Conservation (phyloP, 2,329 filamentous ascomycete genomes). For the Botrytis deweyae region DNA sequence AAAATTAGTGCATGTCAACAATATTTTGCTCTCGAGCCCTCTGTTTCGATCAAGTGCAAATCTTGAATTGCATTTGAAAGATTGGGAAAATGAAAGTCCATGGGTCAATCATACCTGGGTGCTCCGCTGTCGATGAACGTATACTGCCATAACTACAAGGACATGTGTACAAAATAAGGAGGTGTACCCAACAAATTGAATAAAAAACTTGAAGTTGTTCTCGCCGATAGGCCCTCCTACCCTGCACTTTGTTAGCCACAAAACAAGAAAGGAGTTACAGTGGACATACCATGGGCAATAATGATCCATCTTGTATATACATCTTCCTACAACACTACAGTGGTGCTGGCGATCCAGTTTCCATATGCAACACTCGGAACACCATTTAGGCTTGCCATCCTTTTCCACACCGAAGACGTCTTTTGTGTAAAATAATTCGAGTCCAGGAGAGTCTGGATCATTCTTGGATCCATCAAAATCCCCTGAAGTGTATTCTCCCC, state of each 20-base stretch:
- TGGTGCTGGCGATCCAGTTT: slow-evolving; percentile 89
- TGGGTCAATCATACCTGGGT: slow-evolving; percentile 26
- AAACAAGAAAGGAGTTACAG: not conserved
- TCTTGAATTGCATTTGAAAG: not conserved
- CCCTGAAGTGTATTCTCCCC: slow-evolving; percentile 31
- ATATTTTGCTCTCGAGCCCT: not conserved
- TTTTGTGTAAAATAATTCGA: slow-evolving; percentile 77
- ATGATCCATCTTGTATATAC: slow-evolving; percentile 72
- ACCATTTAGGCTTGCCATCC: slow-evolving; percentile 85
- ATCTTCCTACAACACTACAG: slow-evolving; percentile 59
- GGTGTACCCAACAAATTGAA: slow-evolving; percentile 80
- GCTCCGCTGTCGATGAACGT: slow-evolving; percentile 50
- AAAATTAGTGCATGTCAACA: slow-evolving; percentile 7
- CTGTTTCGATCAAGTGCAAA: not conserved
- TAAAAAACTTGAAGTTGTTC: slow-evolving; percentile 86
- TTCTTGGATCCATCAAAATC: slow-evolving; percentile 24
- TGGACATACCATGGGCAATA: slow-evolving; percentile 74
- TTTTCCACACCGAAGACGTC: slow-evolving; percentile 81
- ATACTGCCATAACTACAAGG: slow-evolving; percentile 63
- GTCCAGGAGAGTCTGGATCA: slow-evolving; percentile 60
- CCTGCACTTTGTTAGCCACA: slow-evolving; percentile 44
- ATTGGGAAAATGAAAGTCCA: slow-evolving; percentile 13
- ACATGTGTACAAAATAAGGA: slow-evolving; percentile 64
- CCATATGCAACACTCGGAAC: slow-evolving; percentile 78
- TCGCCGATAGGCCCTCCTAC: slow-evolving; percentile 92